A percentile compares a stretch with the other conserved stretches of the same genome.
These are phyloP conservation scores for Alternaria gaisen DNA, from an alignment of 2,329 filamentous ascomycete genomes.

Conservation along the genomic window DNA sequence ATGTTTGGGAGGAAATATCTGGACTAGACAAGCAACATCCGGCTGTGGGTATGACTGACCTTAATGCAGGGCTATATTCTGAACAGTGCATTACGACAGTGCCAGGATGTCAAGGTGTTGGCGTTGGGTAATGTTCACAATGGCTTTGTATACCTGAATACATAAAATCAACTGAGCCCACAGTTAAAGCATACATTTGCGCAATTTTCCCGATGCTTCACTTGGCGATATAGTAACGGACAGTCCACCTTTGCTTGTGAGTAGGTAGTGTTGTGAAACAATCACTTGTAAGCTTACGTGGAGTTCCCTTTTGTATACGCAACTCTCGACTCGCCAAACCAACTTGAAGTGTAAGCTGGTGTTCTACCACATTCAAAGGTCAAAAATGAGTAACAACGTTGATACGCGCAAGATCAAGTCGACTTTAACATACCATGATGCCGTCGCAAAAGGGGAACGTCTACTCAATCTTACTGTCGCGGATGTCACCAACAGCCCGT, in stretches of 20 bases:
- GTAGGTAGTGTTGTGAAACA: not conserved
- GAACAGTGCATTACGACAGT: not conserved
- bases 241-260: not conserved
- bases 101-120: not conserved
- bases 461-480: not conserved
- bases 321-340: not conserved
- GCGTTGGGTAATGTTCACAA: not conserved
- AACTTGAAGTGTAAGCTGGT: not conserved
- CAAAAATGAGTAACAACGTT: not conserved
- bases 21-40: not conserved
- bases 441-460: not conserved
- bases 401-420: not conserved
- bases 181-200: not conserved
- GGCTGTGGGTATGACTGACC: too few relatives aligned
- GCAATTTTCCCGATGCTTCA: not conserved
- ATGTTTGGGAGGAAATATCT: too few relatives aligned
- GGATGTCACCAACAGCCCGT: not conserved
- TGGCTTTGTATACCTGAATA: not conserved
- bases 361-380: too few relatives aligned
- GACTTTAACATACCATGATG: not conserved
- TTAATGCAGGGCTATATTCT: not conserved
- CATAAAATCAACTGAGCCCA: not conserved
- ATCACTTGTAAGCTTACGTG: not conserved
- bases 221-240: not conserved
- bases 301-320: not conserved